Evolutionary conservation across 1,284 basidiomycete species (phyloP), one percentile per base, ranked within the genome.

Genomic region (Serendipita sp.): DNA sequence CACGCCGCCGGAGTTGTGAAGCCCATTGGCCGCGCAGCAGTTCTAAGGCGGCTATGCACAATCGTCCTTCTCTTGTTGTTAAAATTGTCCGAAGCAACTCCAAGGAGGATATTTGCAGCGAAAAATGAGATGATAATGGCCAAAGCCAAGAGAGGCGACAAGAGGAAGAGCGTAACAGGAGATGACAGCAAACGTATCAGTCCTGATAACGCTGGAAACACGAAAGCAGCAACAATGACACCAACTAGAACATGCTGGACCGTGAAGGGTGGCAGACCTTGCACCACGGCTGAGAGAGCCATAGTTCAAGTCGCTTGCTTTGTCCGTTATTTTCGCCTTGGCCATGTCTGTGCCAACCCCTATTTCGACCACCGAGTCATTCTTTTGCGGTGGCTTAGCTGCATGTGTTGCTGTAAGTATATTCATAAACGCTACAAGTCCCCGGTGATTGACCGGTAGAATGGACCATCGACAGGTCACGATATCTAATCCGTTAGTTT

Each of bases 1-100:
- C 91, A 94, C 45, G 91, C 91, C 62, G 92, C 91, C 12, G 90
- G 88, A 1, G 90, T 91, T 4, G 90, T 90, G 75, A 94, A 93
- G 2, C 82, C 79, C 58, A 93, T 77, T 0, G 87, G 87, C 42
- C 81, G 79, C 10, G 88, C 82, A 0, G 84, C 82, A 63, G 74
- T 72, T 13, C 74, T 73, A 29, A 83, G 73, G 42, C 72, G 71
- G 62, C 76, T 76, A 13, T 65, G 67, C 17, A 68, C 65, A 1
- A 53, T 62, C 44, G 34, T 34, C 10, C 22, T n/a, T 6, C 53
- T 63, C 30, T 67, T 66, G 15, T 72, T 68, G 44, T 71, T 70
- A 34, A 71, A 77, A 12, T 74, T 71, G 70, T 88, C 85, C 63
- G 87, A 74, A 53, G 77, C 70, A 71, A 82, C 78, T 30, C 78